Evolutionary conservation across 2,329 filamentous ascomycete genomes (phyloP).

Genomic region (Clonostachys byssicola): DNA sequence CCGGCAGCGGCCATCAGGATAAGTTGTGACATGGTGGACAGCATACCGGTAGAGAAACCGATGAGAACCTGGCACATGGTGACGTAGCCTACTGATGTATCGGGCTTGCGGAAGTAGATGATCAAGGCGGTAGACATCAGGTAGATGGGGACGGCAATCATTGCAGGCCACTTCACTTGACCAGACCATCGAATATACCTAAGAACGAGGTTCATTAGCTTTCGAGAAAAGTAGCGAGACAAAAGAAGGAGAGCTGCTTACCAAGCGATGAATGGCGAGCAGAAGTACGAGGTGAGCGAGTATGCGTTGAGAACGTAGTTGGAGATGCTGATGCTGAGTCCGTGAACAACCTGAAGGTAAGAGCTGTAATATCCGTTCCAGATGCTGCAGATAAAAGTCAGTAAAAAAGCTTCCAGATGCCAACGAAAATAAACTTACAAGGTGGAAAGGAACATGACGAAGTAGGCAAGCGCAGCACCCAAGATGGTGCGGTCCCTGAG

Average conservation of each 20-base stretch:
- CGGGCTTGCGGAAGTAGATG: slow-evolving; percentile 53
- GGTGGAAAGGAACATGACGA: slow-evolving; percentile 27
- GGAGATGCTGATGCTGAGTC: slow-evolving; percentile 32
- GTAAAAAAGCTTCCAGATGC: too few relatives aligned
- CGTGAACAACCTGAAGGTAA: slow-evolving; percentile 48
- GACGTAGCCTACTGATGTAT: slow-evolving; percentile 45
- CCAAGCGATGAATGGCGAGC: slow-evolving; percentile 5
- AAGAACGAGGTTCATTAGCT: too few relatives aligned
- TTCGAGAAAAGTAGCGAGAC: too few relatives aligned
- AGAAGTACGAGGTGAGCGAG: slow-evolving; percentile 40
- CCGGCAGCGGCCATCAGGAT: slow-evolving; percentile 55
- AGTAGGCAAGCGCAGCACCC: slow-evolving; percentile 25
- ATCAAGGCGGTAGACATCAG: slow-evolving; percentile 53
- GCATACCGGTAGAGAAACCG: slow-evolving; percentile 52
- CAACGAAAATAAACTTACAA: too few relatives aligned
- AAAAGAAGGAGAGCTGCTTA: too few relatives aligned
- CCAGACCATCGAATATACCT: slow-evolving; percentile 32
- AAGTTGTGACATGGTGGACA: slow-evolving; percentile 57
- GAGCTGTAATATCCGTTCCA: slow-evolving; percentile 52
- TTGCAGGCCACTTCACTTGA: slow-evolving; percentile 42
- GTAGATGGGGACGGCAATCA: slow-evolving; percentile 47
- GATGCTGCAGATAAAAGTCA: slow-evolving; percentile 33
- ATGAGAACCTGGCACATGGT: slow-evolving; percentile 61
- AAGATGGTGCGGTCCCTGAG: slow-evolving; percentile 42
- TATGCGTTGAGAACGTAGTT: slow-evolving; percentile 44